Conservation (phyloP, 169 alveolate genomes). For the Plasmodium inui region DNA sequence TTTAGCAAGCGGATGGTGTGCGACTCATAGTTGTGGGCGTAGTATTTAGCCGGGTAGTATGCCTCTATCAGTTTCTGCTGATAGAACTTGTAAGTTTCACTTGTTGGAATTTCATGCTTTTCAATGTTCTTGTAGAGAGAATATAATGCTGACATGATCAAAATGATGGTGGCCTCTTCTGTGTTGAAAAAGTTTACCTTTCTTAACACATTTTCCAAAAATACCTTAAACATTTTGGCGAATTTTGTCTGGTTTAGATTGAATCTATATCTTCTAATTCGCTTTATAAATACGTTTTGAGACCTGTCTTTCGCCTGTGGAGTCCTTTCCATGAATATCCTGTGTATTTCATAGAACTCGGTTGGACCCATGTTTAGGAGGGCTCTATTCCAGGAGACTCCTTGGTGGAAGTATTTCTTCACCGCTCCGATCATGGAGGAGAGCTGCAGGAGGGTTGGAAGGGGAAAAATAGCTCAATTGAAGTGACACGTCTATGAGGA, state of each 20-base stretch:
- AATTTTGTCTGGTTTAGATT: conserved; percentile 29
- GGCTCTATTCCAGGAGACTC: conserved; percentile 58
- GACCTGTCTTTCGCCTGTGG: background rate
- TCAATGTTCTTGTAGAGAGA: conserved; percentile 59
- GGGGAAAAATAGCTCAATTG: background rate
- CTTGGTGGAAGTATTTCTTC: conserved; percentile 33
- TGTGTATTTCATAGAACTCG: conserved; percentile 43
- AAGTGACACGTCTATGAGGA: background rate
- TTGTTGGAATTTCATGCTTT: conserved; percentile 20
- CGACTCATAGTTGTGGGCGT: conserved; percentile 39
- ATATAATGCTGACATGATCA: conserved; percentile 48
- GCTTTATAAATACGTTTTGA: conserved; percentile 28
- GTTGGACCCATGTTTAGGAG: conserved; percentile 40
- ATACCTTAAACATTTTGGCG: conserved; percentile 26
- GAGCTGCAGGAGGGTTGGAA: conserved; percentile 6
- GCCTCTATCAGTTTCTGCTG: conserved; percentile 72
- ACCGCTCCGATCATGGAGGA: conserved; percentile 65
- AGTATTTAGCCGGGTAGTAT: conserved; percentile 2
- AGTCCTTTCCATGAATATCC: conserved; percentile 7
- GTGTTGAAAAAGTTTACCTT: conserved; percentile 33
- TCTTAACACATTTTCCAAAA: conserved; percentile 45
- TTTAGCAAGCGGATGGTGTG: conserved; percentile 20
- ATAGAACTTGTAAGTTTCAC: conserved; percentile 45
- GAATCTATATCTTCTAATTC: conserved; percentile 36
- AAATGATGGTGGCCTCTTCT: conserved; percentile 35